These are phyloP conservation scores for Prunus mira DNA, from an alignment of 306 rosid genomes.

Conservation along the genomic window DNA sequence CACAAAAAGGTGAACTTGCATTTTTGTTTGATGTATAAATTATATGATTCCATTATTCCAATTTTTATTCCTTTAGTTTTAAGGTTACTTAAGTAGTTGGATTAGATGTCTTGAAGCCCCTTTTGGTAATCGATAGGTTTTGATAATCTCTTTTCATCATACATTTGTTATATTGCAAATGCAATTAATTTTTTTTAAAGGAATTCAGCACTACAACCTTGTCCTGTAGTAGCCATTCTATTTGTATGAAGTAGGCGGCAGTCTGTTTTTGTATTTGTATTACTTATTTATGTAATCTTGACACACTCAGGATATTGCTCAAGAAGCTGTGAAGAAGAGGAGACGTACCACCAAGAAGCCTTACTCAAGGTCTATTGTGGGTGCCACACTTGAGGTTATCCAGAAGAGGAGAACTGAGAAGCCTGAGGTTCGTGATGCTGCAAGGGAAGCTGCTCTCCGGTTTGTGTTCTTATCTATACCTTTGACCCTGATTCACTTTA, in stretches of 20 bases:
- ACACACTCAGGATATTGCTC: slow-evolving; percentile 55
- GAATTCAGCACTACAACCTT: neutral
- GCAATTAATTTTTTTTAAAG: neutral
- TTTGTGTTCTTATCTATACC: slow-evolving; percentile 2
- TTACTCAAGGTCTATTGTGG: slow-evolving; percentile 67
- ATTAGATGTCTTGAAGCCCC: neutral
- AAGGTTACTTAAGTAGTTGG: neutral
- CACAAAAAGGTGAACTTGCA: slow-evolving; percentile 58
- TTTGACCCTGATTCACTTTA: neutral
- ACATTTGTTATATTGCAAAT: neutral
- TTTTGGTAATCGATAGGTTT: neutral
- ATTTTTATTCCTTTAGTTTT: neutral
- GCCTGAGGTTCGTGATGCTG: slow-evolving; percentile 77
- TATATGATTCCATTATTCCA: neutral
- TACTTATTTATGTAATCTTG: neutral
- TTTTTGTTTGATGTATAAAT: neutral
- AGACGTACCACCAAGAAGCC: slow-evolving; percentile 70
- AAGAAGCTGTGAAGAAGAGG: slow-evolving; percentile 74
- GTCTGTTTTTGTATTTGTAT: neutral
- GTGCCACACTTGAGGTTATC: slow-evolving; percentile 67
- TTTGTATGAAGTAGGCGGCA: neutral
- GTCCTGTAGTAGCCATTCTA: neutral
- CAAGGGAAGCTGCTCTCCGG: slow-evolving; percentile 84
- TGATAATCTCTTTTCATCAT: neutral
- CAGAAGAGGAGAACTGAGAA: slow-evolving; percentile 70